Base-by-base conservation (phyloP, 2,329 filamentous ascomycete genomes). In the Achaetomium macrosporum region DNA sequence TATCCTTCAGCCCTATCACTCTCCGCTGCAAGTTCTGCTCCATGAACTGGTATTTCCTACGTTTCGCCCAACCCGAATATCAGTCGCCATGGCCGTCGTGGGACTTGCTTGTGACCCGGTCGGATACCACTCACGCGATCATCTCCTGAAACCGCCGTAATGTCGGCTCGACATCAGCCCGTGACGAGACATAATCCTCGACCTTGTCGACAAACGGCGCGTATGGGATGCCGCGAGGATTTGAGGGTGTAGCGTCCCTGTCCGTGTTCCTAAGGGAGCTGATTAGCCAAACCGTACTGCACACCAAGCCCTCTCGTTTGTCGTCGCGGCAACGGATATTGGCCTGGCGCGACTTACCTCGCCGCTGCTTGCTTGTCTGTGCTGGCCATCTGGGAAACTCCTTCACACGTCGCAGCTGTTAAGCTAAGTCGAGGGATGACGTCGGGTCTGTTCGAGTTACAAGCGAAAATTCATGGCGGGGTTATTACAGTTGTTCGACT, bases 21-120 rank as follows among this genome's bases (percentile, higher is more conserved):
- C 93, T 82, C 58, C 90, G 81, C 69, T 95, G 87, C 54, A 93
- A 88, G 71, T 96, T 97, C 68, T 87, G 77, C 73, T 97, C 90
- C 93, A 99, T 99, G 74, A 97, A 99, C 71, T 97, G 93, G 75
- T 99, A 99, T 79, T 99, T 99, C 63, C 90, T 95, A 42, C 9
- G 31, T 31, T 10, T 13, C 30, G 47, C 16, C 42, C 10, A 25
- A 17, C 46, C 41, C 36, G 16, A 47, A 31, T 17, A 47, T 58
- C 45, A 60, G 56, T 31, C 36, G 20, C 35, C 35, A 37, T 37
- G 10, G 7, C 15, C 4, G 12, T 16, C 7, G 11, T n/a, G 3
- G 12, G 10, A n/a, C 35, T 15, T 16, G 35, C 13, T 16, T 13
- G 15, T 37, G 17, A 9, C 15, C 7, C 9, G 16, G 15, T 33